Evolutionary conservation across 768 basidiomycete genomes (phyloP).

Genomic region (Podaxis mareebaensis): DNA sequence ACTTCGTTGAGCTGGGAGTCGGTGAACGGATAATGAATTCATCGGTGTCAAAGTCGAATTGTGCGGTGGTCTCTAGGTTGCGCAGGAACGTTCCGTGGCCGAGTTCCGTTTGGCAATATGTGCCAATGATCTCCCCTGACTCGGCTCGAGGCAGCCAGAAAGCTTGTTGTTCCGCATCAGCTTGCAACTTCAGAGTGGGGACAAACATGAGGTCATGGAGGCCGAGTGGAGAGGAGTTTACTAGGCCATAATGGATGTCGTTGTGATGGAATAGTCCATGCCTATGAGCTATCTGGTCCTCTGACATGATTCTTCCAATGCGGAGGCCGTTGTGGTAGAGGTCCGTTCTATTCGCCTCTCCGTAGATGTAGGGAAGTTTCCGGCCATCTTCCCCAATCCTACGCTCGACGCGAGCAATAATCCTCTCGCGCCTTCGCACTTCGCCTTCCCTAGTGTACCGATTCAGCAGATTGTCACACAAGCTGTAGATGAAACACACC

Average conservation of each 20-base stretch:
- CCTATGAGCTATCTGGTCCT: conserved; percentile 20
- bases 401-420: conserved; percentile 18
- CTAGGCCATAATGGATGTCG: conserved; percentile 19
- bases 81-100: conserved; percentile 30
- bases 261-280: conserved; percentile 20
- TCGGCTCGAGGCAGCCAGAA: conserved; percentile 26
- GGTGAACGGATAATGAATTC: conserved; percentile 29
- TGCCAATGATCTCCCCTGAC: conserved; percentile 24
- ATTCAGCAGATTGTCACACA: background rate
- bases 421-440: conserved; percentile 8
- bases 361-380: conserved; percentile 19
- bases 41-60: conserved; percentile 23
- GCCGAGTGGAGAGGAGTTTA: conserved; percentile 28
- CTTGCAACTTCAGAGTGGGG: conserved; percentile 25
- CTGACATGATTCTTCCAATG: conserved; percentile 22
- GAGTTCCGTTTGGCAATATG: conserved; percentile 29
- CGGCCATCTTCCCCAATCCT: conserved; percentile 17
- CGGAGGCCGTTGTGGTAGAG: conserved; percentile 26
- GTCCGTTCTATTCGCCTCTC: conserved; percentile 21
- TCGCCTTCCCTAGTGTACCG: background rate
- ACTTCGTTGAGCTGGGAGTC: conserved; percentile 25
- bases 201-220: conserved; percentile 26
- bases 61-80: conserved; percentile 28
- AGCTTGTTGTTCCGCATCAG: conserved; percentile 23
- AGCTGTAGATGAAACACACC: conserved; percentile 11